Base-by-base conservation (phyloP, 1,284 basidiomycete genomes). In the Austroboletus novae-zelandiae region DNA sequence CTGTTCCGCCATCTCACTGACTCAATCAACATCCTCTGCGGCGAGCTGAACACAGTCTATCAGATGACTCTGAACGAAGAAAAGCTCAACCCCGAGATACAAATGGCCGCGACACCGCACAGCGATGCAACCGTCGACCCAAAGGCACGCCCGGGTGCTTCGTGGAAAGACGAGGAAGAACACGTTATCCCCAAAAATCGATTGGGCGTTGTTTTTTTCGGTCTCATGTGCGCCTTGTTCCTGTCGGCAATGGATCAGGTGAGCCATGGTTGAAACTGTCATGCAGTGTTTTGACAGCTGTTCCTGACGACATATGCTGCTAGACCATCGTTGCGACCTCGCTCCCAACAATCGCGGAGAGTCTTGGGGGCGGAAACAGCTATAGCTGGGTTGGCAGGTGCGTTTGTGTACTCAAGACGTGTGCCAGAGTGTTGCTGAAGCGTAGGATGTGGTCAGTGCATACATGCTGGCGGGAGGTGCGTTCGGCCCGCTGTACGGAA, bases 341-440 rank as follows among this genome's bases (percentile, higher is more conserved):
- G 15, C 68, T 91, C 35, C 89, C 89, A 2, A 90, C 86, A 2
- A 91, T 91, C 45, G 86, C 89, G 8, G 70, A 64, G 11, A 68
- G 85, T 32, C 75, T 91, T 0, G 85, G 86, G 39, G 84, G 83
- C 29, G 86, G 86, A 8, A 77, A 70, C 15, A 74, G 77, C 39
- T 89, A 89, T 60, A 83, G 83, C 52, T 90, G 87, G 87, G 85
- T 89, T 23, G 87, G 86, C 59, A 88, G 79, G 86, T 84, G 54
- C 23, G 73, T 64, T 29, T 3, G 42, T 39, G 32, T 43, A 39
- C 34, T 35, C 20, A 27, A n/a, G 23, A 31, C 17, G 29, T 32
- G 8, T 47, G 43, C 27, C 13, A 23, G 14, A 48, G n/a, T 41
- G 2, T 11, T 42, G 10, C 20, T 27, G 54, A 32, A 25, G 4